These are phyloP conservation scores for Suillus cothurnatus DNA, from an alignment of 768 basidiomycete genomes.

Conservation along the genomic window DNA sequence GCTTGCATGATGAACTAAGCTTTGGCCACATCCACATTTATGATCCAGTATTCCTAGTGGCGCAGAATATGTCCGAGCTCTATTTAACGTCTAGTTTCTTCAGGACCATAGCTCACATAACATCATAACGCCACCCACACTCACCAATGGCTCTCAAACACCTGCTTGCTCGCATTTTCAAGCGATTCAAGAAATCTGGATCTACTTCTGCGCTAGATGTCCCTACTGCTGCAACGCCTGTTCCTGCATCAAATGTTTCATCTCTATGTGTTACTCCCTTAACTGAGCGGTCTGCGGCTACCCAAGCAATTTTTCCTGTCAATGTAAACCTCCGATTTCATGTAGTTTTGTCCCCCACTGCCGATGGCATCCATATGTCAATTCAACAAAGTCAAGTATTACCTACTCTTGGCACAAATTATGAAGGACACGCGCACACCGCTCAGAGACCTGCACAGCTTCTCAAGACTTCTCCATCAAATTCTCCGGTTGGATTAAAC, in stretches of 20 bases:
- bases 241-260: not conserved
- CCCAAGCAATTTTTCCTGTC: not conserved
- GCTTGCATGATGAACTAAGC: not conserved
- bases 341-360: not conserved
- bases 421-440: not conserved
- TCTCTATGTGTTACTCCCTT: not conserved
- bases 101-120: not conserved
- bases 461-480: not conserved
- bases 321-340: not conserved
- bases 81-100: not conserved
- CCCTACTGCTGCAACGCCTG: not conserved
- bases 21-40: slow-evolving; percentile 1
- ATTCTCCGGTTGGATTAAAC: not conserved
- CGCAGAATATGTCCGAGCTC: not conserved
- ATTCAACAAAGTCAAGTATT: not conserved
- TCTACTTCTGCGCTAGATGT: not conserved
- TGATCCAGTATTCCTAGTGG: not conserved
- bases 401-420: not conserved
- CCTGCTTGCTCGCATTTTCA: slow-evolving; percentile 3
- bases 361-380: not conserved
- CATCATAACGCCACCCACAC: not conserved
- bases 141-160: not conserved
- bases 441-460: not conserved
- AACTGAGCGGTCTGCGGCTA: not conserved
- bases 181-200: not conserved